Percentiles rank a stretch among this genome's conserved stretches.
Evolutionary conservation across 305 asterid species (phyloP).

Genomic region (Striga hermonthica): DNA sequence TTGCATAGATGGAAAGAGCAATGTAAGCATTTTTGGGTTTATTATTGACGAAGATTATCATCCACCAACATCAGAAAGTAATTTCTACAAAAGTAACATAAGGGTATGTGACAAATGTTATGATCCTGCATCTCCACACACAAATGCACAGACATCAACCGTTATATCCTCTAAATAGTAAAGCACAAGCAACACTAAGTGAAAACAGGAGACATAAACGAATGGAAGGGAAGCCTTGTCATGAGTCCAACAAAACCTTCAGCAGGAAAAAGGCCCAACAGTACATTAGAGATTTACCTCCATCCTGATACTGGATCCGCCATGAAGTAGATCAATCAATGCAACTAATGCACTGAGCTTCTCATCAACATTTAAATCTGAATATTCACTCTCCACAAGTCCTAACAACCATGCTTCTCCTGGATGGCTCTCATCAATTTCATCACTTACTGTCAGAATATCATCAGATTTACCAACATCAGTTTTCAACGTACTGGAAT

Average conservation of each 20-base stretch:
- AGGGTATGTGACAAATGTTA: slow-evolving; percentile 14
- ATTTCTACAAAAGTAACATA: slow-evolving; percentile 1
- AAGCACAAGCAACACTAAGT: slow-evolving; percentile 15
- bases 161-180: slow-evolving; percentile 18
- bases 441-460: slow-evolving; percentile 41
- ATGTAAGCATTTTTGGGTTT: background rate
- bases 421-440: slow-evolving; percentile 93
- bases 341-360: slow-evolving; percentile 68
- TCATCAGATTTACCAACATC: slow-evolving; percentile 37
- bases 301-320: slow-evolving; percentile 68
- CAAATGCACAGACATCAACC: slow-evolving; percentile 10
- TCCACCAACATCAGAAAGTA: slow-evolving; percentile 25
- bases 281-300: slow-evolving; percentile 57
- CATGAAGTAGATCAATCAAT: slow-evolving; percentile 72
- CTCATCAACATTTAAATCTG: slow-evolving; percentile 85
- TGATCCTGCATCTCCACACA: slow-evolving; percentile 4
- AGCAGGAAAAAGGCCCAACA: slow-evolving; percentile 6
- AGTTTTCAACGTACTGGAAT: slow-evolving; percentile 42
- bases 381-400: slow-evolving; percentile 92
- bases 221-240: slow-evolving; percentile 15
- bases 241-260: slow-evolving; percentile 9
- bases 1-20: background rate
- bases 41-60: background rate
- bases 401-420: slow-evolving; percentile 93
- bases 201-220: background rate